Conservation (phyloP, 2,329 filamentous ascomycete genomes). For the Fonsecaea multimorphosa region DNA sequence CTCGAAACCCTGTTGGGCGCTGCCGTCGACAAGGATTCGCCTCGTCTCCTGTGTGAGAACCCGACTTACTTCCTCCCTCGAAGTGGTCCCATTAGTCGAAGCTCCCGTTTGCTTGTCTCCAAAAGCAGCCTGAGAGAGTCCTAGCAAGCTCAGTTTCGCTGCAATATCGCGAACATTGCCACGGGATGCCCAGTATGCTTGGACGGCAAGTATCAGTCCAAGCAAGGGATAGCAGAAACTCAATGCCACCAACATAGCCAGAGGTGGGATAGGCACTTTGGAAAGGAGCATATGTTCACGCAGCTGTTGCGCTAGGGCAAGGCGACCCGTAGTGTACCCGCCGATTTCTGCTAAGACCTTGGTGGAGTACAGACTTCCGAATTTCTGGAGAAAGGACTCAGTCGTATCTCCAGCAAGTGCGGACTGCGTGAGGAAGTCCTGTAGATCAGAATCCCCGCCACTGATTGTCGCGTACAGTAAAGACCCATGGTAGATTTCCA, state of each 20-base stretch:
- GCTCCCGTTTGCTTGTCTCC: constrained; percentile 13
- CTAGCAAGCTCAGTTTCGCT: constrained; percentile 25
- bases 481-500: constrained; percentile 29
- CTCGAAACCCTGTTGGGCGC: constrained; percentile 16
- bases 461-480: constrained; percentile 15
- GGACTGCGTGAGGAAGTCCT: constrained; percentile 21
- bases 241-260: constrained; percentile 23
- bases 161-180: constrained; percentile 24
- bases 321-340: constrained; percentile 17
- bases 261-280: constrained; percentile 22
- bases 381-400: constrained; percentile 20
- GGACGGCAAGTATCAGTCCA: constrained; percentile 21
- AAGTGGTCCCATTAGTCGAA: constrained; percentile 1
- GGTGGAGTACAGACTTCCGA: constrained; percentile 22
- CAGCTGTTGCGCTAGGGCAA: constrained; percentile 18
- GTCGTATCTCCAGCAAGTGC: constrained; percentile 23
- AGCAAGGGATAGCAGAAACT: constrained; percentile 25
- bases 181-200: constrained; percentile 20
- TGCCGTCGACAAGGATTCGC: constrained; percentile 18
- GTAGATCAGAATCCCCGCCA: constrained; percentile 17
- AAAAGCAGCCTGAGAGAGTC: constrained; percentile 29
- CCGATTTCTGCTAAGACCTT: constrained; percentile 28
- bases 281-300: constrained; percentile 25
- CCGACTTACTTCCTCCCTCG: constrained; percentile 2
- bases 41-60: constrained; percentile 13